These are phyloP conservation scores for Geotrichum siamense DNA, from an alignment of 1,139 yeast genomes.

Conservation along the genomic window DNA sequence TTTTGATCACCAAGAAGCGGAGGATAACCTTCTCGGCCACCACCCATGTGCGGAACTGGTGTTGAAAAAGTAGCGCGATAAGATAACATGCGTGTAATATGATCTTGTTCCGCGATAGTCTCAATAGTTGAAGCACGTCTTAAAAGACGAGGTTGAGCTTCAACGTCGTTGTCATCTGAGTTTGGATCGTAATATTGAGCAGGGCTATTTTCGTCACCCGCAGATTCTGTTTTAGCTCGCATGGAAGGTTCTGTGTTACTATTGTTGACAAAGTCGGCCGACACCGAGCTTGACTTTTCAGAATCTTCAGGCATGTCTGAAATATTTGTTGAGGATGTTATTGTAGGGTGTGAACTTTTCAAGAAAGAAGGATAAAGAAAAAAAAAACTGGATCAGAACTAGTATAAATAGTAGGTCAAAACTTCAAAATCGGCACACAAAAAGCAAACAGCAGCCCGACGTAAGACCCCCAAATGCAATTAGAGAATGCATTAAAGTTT, in stretches of 20 bases:
- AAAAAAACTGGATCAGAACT: no score
- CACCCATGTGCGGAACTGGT: slow-evolving; percentile 33
- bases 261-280: slow-evolving; percentile 4
- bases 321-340: no score
- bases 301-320: no score
- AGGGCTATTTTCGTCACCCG: not conserved
- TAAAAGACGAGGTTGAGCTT: slow-evolving; percentile 2
- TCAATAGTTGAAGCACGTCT: slow-evolving; percentile 4
- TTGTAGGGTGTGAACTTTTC: no score
- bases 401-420: no score
- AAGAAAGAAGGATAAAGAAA: no score
- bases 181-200: not conserved
- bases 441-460: no score
- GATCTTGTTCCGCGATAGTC: slow-evolving; percentile 18
- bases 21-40: slow-evolving; percentile 43
- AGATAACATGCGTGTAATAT: slow-evolving; percentile 17
- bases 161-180: slow-evolving; percentile 7
- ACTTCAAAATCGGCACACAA: no score
- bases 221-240: not conserved
- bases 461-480: no score
- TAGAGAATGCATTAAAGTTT: no score
- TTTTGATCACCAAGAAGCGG: slow-evolving; percentile 42
- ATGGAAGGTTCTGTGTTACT: not conserved
- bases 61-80: slow-evolving; percentile 1
- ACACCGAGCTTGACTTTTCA: not conserved